These are phyloP conservation scores for Prillingera fragicola DNA, from an alignment of 1,284 basidiomycete genomes.

Conservation along the genomic window DNA sequence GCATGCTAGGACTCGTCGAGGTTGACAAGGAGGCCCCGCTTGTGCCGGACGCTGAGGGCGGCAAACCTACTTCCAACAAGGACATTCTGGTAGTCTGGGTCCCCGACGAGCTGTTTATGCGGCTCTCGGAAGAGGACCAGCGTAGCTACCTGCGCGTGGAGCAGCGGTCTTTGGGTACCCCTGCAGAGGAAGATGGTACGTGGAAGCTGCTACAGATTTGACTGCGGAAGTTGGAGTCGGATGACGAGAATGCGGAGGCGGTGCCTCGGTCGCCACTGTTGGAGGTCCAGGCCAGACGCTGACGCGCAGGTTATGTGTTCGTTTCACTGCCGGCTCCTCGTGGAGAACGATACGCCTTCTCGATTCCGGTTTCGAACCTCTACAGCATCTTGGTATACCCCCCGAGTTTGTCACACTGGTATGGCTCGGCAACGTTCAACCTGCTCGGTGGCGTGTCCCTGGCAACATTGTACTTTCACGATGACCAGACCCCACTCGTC, in stretches of 20 bases:
- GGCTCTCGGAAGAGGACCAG: conserved; percentile 42
- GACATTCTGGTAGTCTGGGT: conserved; percentile 44
- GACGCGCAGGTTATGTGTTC: conserved; percentile 40
- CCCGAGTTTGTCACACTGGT: conserved; percentile 46
- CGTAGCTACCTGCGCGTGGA: conserved; percentile 37
- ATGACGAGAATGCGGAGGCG: not conserved
- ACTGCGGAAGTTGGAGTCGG: not conserved
- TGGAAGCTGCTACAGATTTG: not conserved
- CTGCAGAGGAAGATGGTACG: conserved; percentile 39
- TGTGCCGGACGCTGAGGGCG: conserved; percentile 3
- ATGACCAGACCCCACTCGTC: conserved; percentile 69
- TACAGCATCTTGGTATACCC: conserved; percentile 84
- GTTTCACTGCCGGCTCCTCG: conserved; percentile 47
- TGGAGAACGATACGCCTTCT: conserved; percentile 90
- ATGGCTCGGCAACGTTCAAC: conserved; percentile 48
- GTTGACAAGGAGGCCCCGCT: conserved; percentile 41
- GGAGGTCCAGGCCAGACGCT: not conserved
- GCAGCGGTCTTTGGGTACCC: conserved; percentile 13
- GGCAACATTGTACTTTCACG: conserved; percentile 89
- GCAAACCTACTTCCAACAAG: conserved; percentile 17
- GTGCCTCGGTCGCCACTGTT: not conserved
- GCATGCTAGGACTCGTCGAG: conserved; percentile 80
- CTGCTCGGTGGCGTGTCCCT: conserved; percentile 83
- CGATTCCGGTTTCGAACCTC: conserved; percentile 77
- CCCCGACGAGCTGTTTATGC: conserved; percentile 39